Evolutionary conservation across 208 protist species (phyloP).

Genomic region (Porcisia hertigi): DNA sequence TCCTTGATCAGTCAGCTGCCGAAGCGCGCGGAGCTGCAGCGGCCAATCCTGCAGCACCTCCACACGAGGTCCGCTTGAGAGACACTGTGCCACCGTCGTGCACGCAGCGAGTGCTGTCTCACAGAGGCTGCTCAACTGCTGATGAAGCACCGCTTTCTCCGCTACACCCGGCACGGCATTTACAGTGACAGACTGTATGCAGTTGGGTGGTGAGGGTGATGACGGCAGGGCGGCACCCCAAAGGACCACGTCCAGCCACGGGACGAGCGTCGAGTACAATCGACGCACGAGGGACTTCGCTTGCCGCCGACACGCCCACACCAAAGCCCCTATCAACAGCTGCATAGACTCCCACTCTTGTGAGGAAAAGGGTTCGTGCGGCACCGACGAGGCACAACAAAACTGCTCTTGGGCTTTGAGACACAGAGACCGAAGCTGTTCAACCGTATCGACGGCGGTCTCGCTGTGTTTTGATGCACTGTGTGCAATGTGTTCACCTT

Average conservation of each 20-base stretch:
- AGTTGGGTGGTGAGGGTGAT: neutral
- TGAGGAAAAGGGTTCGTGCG: constrained; percentile 2
- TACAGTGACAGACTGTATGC: neutral
- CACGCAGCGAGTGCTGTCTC: constrained; percentile 24
- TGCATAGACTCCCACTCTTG: constrained; percentile 22
- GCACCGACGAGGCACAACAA: neutral
- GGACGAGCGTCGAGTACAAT: constrained; percentile 22
- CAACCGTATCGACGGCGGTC: neutral
- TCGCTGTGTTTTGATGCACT: neutral
- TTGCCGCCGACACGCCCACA: constrained; percentile 59
- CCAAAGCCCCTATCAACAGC: constrained; percentile 50
- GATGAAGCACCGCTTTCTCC: neutral
- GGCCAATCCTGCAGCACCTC: constrained; percentile 64
- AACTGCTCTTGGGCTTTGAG: neutral
- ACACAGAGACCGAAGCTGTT: neutral
- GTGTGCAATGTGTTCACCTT: neutral
- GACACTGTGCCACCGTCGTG: constrained; percentile 49
- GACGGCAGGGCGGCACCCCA: neutral
- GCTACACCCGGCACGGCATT: neutral
- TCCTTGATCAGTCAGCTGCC: constrained; percentile 9
- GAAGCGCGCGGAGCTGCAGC: constrained; percentile 21
- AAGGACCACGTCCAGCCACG: constrained; percentile 22
- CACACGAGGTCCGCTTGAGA: constrained; percentile 56
- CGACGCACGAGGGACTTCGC: constrained; percentile 40
- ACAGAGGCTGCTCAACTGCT: constrained; percentile 15